These are phyloP conservation scores for Pseudonitzschia delicatissima DNA, from an alignment of 108 stramenopile genomes.

Conservation along the genomic window DNA sequence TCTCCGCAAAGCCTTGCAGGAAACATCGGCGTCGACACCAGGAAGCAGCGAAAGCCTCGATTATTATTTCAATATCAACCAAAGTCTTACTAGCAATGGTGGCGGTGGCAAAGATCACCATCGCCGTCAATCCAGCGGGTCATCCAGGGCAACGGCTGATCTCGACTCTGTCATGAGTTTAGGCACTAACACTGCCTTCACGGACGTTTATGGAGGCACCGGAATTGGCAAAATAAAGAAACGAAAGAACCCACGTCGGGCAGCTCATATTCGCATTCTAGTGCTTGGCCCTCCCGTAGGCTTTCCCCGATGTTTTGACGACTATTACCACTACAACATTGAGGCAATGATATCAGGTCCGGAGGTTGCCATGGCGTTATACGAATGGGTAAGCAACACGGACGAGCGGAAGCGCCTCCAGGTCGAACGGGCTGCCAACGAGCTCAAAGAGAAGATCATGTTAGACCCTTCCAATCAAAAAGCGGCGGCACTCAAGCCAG, in stretches of 20 bases:
- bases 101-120: not conserved
- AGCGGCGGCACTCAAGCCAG: not conserved
- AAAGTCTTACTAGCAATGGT: not conserved
- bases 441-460: conserved; percentile 33
- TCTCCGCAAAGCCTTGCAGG: conserved; percentile 44
- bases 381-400: conserved; percentile 46
- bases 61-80: not conserved
- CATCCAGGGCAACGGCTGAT: not conserved
- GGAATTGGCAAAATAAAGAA: not conserved
- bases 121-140: not conserved
- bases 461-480: not conserved
- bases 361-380: conserved; percentile 50
- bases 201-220: not conserved
- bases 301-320: conserved; percentile 59
- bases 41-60: conserved; percentile 5
- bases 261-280: conserved; percentile 45
- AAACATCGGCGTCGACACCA: conserved; percentile 13
- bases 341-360: conserved; percentile 67
- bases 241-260: conserved; percentile 8
- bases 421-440: conserved; percentile 48
- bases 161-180: not conserved
- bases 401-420: conserved; percentile 49
- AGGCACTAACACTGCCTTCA: not conserved
- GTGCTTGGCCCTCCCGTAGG: conserved; percentile 66
- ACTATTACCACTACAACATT: conserved; percentile 58